A percentile compares a stretch with the other conserved stretches of the same genome.
phyloP scores from a whole-genome alignment of 305 asterid genomes.

The Fraxinus dipetala region DNA sequence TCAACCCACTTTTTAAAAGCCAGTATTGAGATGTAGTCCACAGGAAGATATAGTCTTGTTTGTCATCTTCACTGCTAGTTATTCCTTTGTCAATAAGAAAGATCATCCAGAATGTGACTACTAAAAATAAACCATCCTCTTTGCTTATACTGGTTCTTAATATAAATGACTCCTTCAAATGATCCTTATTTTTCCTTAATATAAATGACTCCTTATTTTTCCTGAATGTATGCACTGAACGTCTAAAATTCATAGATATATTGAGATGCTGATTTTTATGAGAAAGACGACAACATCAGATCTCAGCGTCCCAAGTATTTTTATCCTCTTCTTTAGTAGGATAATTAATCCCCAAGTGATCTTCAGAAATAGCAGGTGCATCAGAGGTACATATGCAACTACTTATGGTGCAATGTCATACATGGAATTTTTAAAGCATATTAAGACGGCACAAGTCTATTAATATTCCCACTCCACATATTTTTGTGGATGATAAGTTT shows the following conservation, averaged over 20 bases:
- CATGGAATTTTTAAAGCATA: not conserved
- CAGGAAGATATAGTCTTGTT: not conserved
- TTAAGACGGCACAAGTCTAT: not conserved
- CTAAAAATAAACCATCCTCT: not conserved
- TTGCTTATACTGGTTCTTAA: not conserved
- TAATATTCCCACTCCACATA: not conserved
- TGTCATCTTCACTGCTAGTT: not conserved
- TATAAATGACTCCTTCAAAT: not conserved
- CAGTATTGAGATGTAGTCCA: not conserved
- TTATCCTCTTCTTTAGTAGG: not conserved
- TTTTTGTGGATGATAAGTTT: not conserved
- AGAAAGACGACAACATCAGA: not conserved
- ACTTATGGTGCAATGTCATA: not conserved
- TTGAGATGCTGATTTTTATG: constrained; percentile 3
- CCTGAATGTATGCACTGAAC: not conserved
- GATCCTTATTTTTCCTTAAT: not conserved
- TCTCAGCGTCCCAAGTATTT: not conserved
- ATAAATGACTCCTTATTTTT: not conserved
- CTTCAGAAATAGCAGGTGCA: not conserved
- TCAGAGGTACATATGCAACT: not conserved
- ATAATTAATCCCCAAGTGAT: not conserved
- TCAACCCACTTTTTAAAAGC: not conserved
- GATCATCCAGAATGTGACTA: not conserved
- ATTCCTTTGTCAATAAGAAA: not conserved
- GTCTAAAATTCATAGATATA: not conserved